Base-by-base conservation (phyloP, 2,329 filamentous ascomycete genomes). In the Sclerotiophoma versabilis region DNA sequence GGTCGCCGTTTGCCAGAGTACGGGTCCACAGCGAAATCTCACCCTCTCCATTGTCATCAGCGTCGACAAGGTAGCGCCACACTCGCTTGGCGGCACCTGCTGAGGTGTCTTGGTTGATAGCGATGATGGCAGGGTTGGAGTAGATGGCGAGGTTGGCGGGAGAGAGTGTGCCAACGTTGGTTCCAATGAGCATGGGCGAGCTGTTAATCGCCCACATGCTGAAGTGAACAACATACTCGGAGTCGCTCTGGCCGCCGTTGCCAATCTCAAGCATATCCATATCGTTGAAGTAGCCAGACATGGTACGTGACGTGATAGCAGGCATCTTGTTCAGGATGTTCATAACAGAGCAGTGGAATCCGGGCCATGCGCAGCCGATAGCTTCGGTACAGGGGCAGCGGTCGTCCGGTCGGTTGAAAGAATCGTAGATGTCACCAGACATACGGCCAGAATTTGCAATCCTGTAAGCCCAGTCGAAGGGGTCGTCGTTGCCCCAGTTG, bases 1-100 rank as follows among this genome's bases (percentile, higher is more conserved):
- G 75, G 44, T 81, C 77, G 11, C 79, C 79, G 15, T 79, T 77
- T 19, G 75, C 75, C 2, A 85, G 68, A 5, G 56, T 57, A 14
- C 82, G 80, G 5, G 76, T 77, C 80, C 80, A 85, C 46, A 84
- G 71, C 43, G 80, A 77, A 34, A 81, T 78, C 42, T 81, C 77
- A 30, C 79, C 78, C 19, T 76, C 61, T 38, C 78, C 79, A 57
- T 75, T 76, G 27, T 74, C 68, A 52, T 80, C 77, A 4, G 68
- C 68, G 42, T 78, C 75, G 10, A 78, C 74, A 32, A 73, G 66
- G 60, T 79, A 76, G 45, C 78, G 74, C 76, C 80, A 82, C 29
- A 75, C 73, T 9, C 81, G 75, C 17, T 74, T 64, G 3, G 77
- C 80, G 7, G 75, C 73, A 23, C 63, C 71, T 4, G 78, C 77